A percentile compares a stretch with the other conserved stretches of the same genome.
Conservation (phyloP, 805 yeast species). For the Candida silvicultrix region DNA sequence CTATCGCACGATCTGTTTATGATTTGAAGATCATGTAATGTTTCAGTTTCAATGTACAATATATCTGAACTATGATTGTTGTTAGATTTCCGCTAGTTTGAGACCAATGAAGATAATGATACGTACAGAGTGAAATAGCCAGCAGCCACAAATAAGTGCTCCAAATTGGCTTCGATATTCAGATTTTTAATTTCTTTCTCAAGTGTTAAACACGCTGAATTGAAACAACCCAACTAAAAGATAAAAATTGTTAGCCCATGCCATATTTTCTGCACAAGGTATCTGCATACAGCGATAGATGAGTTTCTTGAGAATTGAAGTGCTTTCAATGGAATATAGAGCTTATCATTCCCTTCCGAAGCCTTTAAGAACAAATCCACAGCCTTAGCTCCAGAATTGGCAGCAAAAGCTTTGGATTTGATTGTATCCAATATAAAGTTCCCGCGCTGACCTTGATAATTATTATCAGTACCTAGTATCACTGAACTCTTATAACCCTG, state of each 20-base stretch:
- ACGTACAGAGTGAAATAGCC: neutral
- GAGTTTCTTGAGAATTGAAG: conserved; percentile 3
- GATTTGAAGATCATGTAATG: conserved; percentile 22
- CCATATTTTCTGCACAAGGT: too few species aligned
- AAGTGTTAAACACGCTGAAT: neutral
- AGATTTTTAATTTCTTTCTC: neutral
- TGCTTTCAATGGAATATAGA: conserved; percentile 2
- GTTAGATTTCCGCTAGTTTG: too few species aligned
- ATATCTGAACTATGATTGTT: conserved; percentile 5
- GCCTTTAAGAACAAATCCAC: neutral
- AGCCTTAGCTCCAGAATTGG: neutral
- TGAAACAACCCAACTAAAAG: neutral
- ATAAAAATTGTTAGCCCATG: neutral
- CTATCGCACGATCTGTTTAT: conserved; percentile 7
- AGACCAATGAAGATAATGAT: too few species aligned
- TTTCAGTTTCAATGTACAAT: conserved; percentile 24
- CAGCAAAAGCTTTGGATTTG: neutral
- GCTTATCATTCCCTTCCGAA: neutral
- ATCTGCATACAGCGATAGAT: conserved; percentile 6
- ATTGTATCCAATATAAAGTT: neutral
- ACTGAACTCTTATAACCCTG: too few species aligned
- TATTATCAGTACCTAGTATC: neutral
- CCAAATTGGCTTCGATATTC: neutral
- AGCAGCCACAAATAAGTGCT: neutral
- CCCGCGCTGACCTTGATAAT: neutral